These are phyloP conservation scores for Cryptococcus sp. DNA, from an alignment of 1,284 basidiomycete genomes.

Conservation along the genomic window DNA sequence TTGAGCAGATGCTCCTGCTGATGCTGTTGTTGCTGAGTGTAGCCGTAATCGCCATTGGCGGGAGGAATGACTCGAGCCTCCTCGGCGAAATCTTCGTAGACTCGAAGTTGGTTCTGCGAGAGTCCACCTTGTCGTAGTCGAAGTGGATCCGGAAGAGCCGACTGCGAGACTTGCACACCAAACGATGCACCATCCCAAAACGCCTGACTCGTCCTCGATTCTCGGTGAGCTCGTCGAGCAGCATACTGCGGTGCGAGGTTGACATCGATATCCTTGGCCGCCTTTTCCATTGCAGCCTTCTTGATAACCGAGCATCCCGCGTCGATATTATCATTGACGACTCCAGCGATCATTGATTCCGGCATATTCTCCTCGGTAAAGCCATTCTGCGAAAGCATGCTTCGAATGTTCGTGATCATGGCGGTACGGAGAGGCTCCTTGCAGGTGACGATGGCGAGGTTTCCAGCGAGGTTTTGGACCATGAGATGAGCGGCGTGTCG, in stretches of 20 bases:
- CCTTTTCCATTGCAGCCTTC: conserved; percentile 96
- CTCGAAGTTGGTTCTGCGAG: conserved; percentile 71
- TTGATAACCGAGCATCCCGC: conserved; percentile 92
- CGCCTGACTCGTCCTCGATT: conserved; percentile 54
- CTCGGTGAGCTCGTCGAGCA: conserved; percentile 76
- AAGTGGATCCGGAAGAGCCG: conserved; percentile 80
- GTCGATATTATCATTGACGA: conserved; percentile 91
- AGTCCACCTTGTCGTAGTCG: conserved; percentile 80
- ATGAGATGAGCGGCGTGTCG: conserved; percentile 90
- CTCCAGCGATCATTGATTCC: conserved; percentile 59
- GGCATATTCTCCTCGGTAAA: conserved; percentile 64
- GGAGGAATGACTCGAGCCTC: conserved; percentile 32
- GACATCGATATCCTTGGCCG: conserved; percentile 91
- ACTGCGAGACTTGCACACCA: conserved; percentile 67
- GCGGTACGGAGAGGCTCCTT: conserved; percentile 95
- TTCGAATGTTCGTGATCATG: conserved; percentile 82
- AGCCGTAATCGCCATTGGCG: conserved; percentile 17
- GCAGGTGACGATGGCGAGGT: conserved; percentile 94
- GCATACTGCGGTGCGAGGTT: conserved; percentile 78
- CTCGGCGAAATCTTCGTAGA: conserved; percentile 92
- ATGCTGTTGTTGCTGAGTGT: conserved; percentile 6
- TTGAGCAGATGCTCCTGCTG: conserved; percentile 19
- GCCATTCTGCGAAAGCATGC: conserved; percentile 72
- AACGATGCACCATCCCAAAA: conserved; percentile 78
- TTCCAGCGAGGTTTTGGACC: conserved; percentile 95